phyloP scores from a whole-genome alignment of 2,329 filamentous ascomycete genomes.

The Aspergillus unguis region DNA sequence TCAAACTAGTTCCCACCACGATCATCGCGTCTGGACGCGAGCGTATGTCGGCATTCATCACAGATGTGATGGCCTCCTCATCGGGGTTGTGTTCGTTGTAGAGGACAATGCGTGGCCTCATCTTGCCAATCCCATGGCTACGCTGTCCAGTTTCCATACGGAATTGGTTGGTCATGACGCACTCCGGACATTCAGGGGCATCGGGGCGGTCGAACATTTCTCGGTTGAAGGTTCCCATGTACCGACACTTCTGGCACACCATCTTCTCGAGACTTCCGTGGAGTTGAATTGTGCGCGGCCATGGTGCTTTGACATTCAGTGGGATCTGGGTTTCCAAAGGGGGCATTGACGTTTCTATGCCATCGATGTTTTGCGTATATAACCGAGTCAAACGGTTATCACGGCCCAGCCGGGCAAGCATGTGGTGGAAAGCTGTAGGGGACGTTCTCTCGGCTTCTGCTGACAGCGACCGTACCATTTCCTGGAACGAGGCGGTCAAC shows the following conservation, averaged over 20 bases:
- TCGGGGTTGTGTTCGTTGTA: constrained; percentile 98
- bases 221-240: constrained; percentile 71
- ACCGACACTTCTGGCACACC: constrained; percentile 90
- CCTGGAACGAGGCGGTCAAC: constrained; percentile 86
- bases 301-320: constrained; percentile 77
- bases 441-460: constrained; percentile 71
- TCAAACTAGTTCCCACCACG: constrained; percentile 92
- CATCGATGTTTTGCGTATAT: constrained; percentile 96
- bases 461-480: constrained; percentile 89
- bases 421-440: constrained; percentile 87
- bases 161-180: constrained; percentile 69
- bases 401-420: constrained; percentile 82
- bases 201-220: constrained; percentile 79
- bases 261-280: constrained; percentile 94
- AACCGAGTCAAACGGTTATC: constrained; percentile 84
- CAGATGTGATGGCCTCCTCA: constrained; percentile 90
- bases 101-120: constrained; percentile 89
- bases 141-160: constrained; percentile 79
- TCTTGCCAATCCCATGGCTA: constrained; percentile 85
- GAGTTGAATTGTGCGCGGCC: constrained; percentile 89
- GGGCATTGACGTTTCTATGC: constrained; percentile 79
- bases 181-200: constrained; percentile 74
- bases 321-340: constrained; percentile 79
- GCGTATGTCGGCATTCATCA: constrained; percentile 80
- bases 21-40: constrained; percentile 85